A percentile compares a stretch with the other conserved stretches of the same genome.
These are phyloP conservation scores for Borovskyia barvae DNA, from an alignment of 208 protist species.

Conservation along the genomic window DNA sequence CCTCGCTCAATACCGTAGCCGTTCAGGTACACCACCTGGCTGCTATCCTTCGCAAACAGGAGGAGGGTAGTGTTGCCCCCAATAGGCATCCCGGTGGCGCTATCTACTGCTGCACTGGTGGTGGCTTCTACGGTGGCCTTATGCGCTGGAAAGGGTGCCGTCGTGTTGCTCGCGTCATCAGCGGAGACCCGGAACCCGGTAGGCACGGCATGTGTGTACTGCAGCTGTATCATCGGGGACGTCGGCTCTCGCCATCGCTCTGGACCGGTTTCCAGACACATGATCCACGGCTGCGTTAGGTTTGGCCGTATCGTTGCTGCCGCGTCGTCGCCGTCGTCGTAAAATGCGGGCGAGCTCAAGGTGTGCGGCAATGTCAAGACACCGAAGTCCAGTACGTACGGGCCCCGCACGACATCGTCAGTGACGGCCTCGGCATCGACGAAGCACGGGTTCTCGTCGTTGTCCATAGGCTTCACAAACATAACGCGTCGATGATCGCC, in stretches of 20 bases:
- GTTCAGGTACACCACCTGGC: conserved; percentile 65
- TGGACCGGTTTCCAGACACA: conserved; percentile 61
- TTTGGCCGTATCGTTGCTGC: conserved; percentile 21
- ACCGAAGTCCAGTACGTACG: conserved; percentile 53
- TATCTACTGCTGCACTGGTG: conserved; percentile 7
- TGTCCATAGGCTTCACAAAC: conserved; percentile 68
- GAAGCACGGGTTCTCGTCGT: conserved; percentile 66
- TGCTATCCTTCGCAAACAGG: conserved; percentile 48
- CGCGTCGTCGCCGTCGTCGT: conserved; percentile 16
- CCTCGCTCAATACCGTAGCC: conserved; percentile 71
- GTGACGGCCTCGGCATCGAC: conserved; percentile 46
- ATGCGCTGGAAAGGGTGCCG: conserved; percentile 41
- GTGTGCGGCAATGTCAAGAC: conserved; percentile 50
- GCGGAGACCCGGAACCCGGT: conserved; percentile 47
- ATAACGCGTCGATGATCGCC: conserved; percentile 53
- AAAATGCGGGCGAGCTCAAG: conserved; percentile 21
- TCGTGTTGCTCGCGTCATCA: conserved; percentile 66
- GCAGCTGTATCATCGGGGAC: conserved; percentile 49
- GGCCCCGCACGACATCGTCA: conserved; percentile 38
- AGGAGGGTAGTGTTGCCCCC: conserved; percentile 61
- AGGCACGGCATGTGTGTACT: conserved; percentile 50
- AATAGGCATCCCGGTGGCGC: conserved; percentile 24
- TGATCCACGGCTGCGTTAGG: conserved; percentile 68
- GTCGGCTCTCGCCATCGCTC: conserved; percentile 65
- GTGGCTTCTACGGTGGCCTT: conserved; percentile 1